Percentiles rank a stretch among this genome's conserved stretches.
phyloP scores from a whole-genome alignment of 805 yeast species.

The Saturnispora halmiae region DNA sequence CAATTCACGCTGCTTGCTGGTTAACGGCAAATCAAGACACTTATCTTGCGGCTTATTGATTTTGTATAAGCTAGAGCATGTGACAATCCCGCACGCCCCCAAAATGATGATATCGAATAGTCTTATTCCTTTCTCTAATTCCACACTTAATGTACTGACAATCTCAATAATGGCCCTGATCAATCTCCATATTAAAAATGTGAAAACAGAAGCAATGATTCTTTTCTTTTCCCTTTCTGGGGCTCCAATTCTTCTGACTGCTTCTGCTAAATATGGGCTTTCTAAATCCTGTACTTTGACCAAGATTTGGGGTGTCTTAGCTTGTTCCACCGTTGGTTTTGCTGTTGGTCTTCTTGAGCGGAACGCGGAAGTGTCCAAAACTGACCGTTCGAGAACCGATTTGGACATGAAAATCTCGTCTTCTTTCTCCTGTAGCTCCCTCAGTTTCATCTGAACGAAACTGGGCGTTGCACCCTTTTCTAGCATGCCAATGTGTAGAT shows the following conservation, averaged over 20 bases:
- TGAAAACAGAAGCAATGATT: constrained; percentile 25
- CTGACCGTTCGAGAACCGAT: too few species aligned
- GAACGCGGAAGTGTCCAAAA: too few species aligned
- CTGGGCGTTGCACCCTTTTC: too few species aligned
- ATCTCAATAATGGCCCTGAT: background rate
- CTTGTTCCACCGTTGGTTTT: constrained; percentile 1
- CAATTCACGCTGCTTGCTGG: constrained; percentile 35
- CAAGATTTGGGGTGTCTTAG: background rate
- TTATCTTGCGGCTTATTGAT: constrained; percentile 37
- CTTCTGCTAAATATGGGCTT: constrained; percentile 28
- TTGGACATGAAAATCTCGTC: too few species aligned
- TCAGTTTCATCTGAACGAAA: constrained; percentile 8
- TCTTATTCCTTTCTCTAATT: too few species aligned
- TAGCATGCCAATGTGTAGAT: too few species aligned
- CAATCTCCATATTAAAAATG: constrained; percentile 26
- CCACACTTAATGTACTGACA: too few species aligned
- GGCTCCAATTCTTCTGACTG: constrained; percentile 37
- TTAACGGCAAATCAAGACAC: constrained; percentile 43
- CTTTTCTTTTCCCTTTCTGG: constrained; percentile 31
- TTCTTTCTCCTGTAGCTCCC: constrained; percentile 11
- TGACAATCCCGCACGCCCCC: too few species aligned
- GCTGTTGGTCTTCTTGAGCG: too few species aligned
- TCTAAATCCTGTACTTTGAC: constrained; percentile 5
- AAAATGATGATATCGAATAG: too few species aligned
- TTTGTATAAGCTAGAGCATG: constrained; percentile 23